Evolutionary conservation across 176 grass and related monocot species (phyloP), one percentile per base, ranked within the genome.

Genomic region (Oryza brachyantha): DNA sequence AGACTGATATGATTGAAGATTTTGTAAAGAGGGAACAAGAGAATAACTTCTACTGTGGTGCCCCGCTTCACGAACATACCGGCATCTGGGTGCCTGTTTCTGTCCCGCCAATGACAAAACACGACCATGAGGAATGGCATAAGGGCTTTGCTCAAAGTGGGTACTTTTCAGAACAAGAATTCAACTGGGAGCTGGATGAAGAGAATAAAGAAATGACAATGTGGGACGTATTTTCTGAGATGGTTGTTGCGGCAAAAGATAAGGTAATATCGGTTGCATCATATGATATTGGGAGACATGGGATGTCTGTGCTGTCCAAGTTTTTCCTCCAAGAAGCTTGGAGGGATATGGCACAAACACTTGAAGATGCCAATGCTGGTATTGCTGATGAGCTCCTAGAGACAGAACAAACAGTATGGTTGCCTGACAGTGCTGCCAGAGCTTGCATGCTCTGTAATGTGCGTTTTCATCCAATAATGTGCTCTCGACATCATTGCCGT

Each of bases 71-170:
- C 57, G 90, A 93, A 77, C 79, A 93, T 65, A 93, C 90, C 11
- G 86, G 90, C 46, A 77, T 89, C 61, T 93, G 90, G 90, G 88
- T 93, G 79, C 90, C 90, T 83, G 86, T 93, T 39, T 93, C 90
- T 54, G 90, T 89, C 26, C 90, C 86, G 0, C 90, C 83, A 25
- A 89, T 93, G 90, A 84, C 76, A 21, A 76, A 82, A 45, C 76
- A 73, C 21, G 64, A 85, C 8, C 83, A 42, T 8, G 69, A 86
- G 13, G 75, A 93, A 35, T 93, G 83, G 83, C 59, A 76, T 41
- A 74, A 31, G 27, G 79, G 86, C 13, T 86, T 93, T 52, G 60
- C 83, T 61, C 80, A 58, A 5, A 82, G 79, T 22, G 90, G 75
- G 59, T 92, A 86, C 79, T 92, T 86, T 24, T 86, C 83, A 25